A percentile compares a stretch with the other conserved stretches of the same genome.
phyloP scores from a whole-genome alignment of 2,329 filamentous ascomycete species.

The Sporothrix euskadiensis region DNA sequence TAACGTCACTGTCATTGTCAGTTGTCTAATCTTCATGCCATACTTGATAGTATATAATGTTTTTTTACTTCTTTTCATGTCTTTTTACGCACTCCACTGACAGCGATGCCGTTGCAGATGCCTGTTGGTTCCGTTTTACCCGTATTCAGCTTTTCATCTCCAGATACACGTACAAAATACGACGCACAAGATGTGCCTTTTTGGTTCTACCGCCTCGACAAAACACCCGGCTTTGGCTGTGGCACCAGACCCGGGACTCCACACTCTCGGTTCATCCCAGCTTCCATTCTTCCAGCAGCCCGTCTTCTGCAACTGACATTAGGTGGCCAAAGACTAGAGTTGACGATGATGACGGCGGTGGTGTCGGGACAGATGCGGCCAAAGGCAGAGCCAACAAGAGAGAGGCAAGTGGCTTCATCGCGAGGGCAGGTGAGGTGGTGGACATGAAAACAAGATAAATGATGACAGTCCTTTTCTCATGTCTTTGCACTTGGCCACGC shows the following conservation, averaged over 20 bases:
- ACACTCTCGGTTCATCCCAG: background rate
- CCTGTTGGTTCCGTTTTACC: background rate
- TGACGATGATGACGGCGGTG: background rate
- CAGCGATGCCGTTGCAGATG: background rate
- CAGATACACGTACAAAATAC: background rate
- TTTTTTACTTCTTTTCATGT: background rate
- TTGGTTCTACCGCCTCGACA: background rate
- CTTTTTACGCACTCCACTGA: background rate
- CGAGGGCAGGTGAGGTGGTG: background rate
- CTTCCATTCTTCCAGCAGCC: background rate
- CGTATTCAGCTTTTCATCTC: background rate
- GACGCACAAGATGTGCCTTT: background rate
- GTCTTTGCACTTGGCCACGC: background rate
- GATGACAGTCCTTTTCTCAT: background rate
- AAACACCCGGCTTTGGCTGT: no score
- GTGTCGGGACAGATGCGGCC: background rate
- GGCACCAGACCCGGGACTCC: no score
- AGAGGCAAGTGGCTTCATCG: slow-evolving; percentile 3
- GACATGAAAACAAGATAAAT: background rate
- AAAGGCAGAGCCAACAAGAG: slow-evolving; percentile 11
- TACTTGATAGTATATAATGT: background rate
- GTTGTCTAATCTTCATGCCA: background rate
- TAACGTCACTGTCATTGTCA: slow-evolving; percentile 4
- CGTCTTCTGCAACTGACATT: no score
- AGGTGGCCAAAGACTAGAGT: no score